A percentile compares a stretch with the other conserved stretches of the same genome.
These are phyloP conservation scores for Starmerella stigmatis DNA, from an alignment of 805 yeast species.

Conservation along the genomic window DNA sequence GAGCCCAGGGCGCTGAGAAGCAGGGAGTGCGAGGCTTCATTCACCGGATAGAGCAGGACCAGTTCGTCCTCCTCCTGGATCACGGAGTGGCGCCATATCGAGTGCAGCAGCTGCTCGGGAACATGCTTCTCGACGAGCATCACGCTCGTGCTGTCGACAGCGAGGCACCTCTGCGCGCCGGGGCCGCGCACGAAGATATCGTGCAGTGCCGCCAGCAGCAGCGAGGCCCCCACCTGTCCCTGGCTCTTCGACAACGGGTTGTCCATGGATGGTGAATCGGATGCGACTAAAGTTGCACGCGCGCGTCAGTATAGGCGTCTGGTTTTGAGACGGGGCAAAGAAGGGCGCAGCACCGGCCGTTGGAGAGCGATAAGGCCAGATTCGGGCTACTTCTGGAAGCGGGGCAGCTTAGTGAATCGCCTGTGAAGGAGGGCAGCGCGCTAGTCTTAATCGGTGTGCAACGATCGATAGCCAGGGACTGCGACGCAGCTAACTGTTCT, in stretches of 20 bases:
- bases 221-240: constrained; percentile 29
- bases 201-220: constrained; percentile 30
- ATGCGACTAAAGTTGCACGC: constrained; percentile 2
- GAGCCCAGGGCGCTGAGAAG: constrained; percentile 27
- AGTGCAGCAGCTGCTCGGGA: constrained; percentile 29
- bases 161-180: constrained; percentile 20
- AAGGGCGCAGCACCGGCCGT: no score
- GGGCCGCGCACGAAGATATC: constrained; percentile 26
- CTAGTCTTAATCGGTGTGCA: no score
- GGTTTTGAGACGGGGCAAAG: no score
- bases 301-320: neutral
- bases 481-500: no score
- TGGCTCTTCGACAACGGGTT: constrained; percentile 28
- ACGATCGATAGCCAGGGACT: no score
- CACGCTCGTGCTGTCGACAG: constrained; percentile 29
- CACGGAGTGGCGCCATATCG: constrained; percentile 34
- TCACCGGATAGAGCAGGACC: constrained; percentile 29
- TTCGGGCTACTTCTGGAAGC: no score
- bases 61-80: constrained; percentile 35
- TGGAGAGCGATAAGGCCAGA: no score
- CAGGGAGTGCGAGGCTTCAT: constrained; percentile 28
- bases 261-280: constrained; percentile 23
- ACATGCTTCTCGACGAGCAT: constrained; percentile 28
- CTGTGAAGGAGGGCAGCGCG: no score
- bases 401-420: no score